Evolutionary conservation across 1,139 yeast genomes (phyloP).

Genomic region (Zygosaccharomyces sapae): DNA sequence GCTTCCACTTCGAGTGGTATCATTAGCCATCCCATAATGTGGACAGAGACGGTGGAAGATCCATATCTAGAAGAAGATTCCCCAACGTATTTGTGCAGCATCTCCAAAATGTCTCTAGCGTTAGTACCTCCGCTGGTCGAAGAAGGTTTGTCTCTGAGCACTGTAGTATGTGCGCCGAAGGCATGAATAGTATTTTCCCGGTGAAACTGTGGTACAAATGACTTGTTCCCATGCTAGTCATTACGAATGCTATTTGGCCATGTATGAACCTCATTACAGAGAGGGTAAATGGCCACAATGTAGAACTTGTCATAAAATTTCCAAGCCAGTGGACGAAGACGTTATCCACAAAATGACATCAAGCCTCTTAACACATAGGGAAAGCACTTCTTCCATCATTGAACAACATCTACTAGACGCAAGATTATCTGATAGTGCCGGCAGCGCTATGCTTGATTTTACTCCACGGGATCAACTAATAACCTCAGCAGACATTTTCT

Average conservation of each 20-base stretch:
- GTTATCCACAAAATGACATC: constrained; percentile 29
- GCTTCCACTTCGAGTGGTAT: constrained; percentile 10
- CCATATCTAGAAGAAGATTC: constrained; percentile 24
- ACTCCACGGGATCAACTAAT: constrained; percentile 32
- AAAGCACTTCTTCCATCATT: constrained; percentile 7
- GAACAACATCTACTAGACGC: constrained; percentile 21
- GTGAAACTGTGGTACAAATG: constrained; percentile 37
- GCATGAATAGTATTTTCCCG: constrained; percentile 31
- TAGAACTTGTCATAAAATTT: constrained; percentile 24
- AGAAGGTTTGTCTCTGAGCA: constrained; percentile 27
- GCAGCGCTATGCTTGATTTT: constrained; percentile 7
- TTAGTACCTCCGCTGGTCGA: constrained; percentile 16
- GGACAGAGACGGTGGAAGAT: constrained; percentile 14
- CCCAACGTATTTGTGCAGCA: constrained; percentile 19
- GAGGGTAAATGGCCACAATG: constrained; percentile 28
- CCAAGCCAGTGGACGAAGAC: constrained; percentile 29
- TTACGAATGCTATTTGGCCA: constrained; percentile 28
- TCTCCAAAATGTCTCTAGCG: constrained; percentile 13
- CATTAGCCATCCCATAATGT: too few species aligned
- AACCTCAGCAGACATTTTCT: constrained; percentile 29
- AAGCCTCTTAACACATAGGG: constrained; percentile 16
- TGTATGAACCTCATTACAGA: constrained; percentile 17
- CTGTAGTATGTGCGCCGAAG: constrained; percentile 40
- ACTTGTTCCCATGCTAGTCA: constrained; percentile 35
- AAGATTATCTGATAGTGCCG: constrained; percentile 11